A percentile compares a stretch with the other conserved stretches of the same genome.
These are phyloP conservation scores for Oryza nivara DNA, from an alignment of 176 grass and related monocot genomes.

Conservation along the genomic window DNA sequence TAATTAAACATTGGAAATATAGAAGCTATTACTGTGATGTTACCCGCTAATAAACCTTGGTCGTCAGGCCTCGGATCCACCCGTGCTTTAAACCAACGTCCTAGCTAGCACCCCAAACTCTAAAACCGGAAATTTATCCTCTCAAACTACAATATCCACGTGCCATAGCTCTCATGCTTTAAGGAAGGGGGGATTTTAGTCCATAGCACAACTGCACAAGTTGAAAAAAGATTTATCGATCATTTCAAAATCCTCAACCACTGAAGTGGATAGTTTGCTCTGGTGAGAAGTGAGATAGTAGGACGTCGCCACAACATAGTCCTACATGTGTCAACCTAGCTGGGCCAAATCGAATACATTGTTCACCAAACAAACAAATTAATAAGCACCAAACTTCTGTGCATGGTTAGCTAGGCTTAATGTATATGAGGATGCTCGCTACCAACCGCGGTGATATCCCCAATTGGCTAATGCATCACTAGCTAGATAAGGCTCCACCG, in stretches of 20 bases:
- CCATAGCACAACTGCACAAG: background rate
- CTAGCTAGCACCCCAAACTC: background rate
- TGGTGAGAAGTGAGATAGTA: background rate
- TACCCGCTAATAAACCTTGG: too few species aligned
- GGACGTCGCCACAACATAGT: background rate
- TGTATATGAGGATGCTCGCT: conserved; percentile 7
- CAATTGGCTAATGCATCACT: conserved; percentile 10
- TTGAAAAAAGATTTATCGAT: background rate
- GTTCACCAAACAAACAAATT: conserved; percentile 1
- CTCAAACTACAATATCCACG: background rate
- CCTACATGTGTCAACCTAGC: background rate
- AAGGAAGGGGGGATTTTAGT: too few species aligned
- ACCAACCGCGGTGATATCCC: conserved; percentile 28
- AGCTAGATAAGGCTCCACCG: conserved; percentile 20
- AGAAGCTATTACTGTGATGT: too few species aligned
- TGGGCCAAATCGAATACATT: background rate
- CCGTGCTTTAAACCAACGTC: background rate
- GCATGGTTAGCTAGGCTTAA: background rate
- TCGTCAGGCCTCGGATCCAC: background rate
- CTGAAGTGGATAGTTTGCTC: background rate
- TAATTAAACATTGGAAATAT: too few species aligned
- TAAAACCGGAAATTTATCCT: background rate
- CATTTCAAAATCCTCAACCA: background rate
- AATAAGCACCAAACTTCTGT: background rate
- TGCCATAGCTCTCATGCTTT: background rate